These are phyloP conservation scores for Floccularia luteovirens DNA, from an alignment of 768 basidiomycete genomes.

Conservation along the genomic window DNA sequence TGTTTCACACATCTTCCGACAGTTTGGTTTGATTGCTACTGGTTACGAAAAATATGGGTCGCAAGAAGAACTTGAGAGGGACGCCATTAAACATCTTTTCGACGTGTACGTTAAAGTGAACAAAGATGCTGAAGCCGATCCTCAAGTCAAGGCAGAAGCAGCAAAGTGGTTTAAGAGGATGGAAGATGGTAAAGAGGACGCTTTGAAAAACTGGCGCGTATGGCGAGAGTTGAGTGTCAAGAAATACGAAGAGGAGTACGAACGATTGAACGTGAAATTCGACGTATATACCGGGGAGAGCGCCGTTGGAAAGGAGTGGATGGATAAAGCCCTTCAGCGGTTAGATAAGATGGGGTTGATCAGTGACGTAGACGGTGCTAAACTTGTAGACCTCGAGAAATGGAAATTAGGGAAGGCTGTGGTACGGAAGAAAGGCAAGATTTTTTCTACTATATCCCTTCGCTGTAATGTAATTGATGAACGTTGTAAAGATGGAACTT, in stretches of 20 bases:
- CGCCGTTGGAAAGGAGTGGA: slow-evolving; percentile 63
- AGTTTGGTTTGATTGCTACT: slow-evolving; percentile 85
- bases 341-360: slow-evolving; percentile 71
- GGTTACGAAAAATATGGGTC: slow-evolving; percentile 93
- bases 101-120: slow-evolving; percentile 94
- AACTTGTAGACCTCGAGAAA: slow-evolving; percentile 80
- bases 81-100: slow-evolving; percentile 93
- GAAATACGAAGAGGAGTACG: slow-evolving; percentile 86
- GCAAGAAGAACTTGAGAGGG: slow-evolving; percentile 70
- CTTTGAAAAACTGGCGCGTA: slow-evolving; percentile 81
- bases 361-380: slow-evolving; percentile 71
- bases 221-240: slow-evolving; percentile 91
- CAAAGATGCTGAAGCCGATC: slow-evolving; percentile 70
- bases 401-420: slow-evolving; percentile 92
- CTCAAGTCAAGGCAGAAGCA: slow-evolving; percentile 66
- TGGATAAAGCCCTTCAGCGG: slow-evolving; percentile 61
- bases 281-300: slow-evolving; percentile 93
- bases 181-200: slow-evolving; percentile 86
- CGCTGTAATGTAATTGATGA: neutral
- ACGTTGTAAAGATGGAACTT: slow-evolving; percentile 67
- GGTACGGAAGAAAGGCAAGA: slow-evolving; percentile 73
- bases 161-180: slow-evolving; percentile 89
- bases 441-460: neutral
- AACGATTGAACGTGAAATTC: slow-evolving; percentile 82
- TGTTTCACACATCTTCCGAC: neutral